These are phyloP conservation scores for Miscanthus sacchariflorus DNA, from an alignment of 202 grass and related monocot species.

Conservation along the genomic window DNA sequence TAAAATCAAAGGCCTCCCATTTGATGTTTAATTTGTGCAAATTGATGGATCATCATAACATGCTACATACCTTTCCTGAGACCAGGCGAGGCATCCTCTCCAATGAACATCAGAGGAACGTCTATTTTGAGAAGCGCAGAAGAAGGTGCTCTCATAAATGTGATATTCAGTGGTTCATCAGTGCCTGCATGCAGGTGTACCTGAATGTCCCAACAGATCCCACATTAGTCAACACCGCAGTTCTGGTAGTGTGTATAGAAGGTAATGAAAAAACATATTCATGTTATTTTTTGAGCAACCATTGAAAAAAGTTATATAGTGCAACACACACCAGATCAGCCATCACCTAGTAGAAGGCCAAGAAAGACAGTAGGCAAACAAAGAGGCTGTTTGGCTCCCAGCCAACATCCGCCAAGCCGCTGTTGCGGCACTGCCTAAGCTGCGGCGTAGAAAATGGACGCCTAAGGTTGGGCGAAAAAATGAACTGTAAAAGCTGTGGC, in stretches of 20 bases:
- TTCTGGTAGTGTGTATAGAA: background rate
- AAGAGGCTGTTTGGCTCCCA: too few relatives aligned
- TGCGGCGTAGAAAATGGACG: too few relatives aligned
- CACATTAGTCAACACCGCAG: background rate
- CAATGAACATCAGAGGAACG: constrained; percentile 91
- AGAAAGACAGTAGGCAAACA: background rate
- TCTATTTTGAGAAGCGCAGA: constrained; percentile 91
- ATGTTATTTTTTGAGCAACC: background rate
- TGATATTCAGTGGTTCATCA: constrained; percentile 89
- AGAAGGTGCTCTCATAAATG: constrained; percentile 92
- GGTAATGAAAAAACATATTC: constrained; percentile 19
- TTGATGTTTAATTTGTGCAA: constrained; percentile 8
- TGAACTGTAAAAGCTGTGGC: too few relatives aligned
- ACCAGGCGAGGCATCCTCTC: constrained; percentile 95
- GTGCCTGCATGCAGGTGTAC: constrained; percentile 82
- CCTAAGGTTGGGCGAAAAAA: too few relatives aligned
- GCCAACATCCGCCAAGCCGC: too few relatives aligned
- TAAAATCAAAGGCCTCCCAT: background rate
- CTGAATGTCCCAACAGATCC: constrained; percentile 45
- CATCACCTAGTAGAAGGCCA: background rate
- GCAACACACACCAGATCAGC: background rate
- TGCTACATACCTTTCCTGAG: constrained; percentile 78
- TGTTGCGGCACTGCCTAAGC: too few relatives aligned
- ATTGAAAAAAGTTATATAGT: constrained; percentile 2
- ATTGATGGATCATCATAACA: background rate